phyloP scores from a whole-genome alignment of 2,329 filamentous ascomycete genomes.

The Ophiosphaerella korrae region DNA sequence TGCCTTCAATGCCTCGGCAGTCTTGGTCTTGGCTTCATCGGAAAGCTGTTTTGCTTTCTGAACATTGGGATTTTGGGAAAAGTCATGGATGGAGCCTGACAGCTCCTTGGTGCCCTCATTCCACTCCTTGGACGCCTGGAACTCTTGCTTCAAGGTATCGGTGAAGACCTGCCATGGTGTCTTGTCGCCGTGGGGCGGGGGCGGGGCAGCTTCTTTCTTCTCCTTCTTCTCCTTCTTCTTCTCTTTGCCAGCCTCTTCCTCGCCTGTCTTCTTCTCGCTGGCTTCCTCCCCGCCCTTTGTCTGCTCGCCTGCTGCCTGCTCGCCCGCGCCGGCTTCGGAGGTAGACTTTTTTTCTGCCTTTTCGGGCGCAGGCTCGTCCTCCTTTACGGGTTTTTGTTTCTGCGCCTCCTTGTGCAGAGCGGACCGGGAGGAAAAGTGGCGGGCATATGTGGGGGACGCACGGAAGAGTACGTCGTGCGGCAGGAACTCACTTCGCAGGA shows the following conservation, averaged over 20 bases:
- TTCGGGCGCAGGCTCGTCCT: slow-evolving; percentile 35
- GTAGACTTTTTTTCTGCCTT: slow-evolving; percentile 49
- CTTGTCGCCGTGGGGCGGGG: slow-evolving; percentile 97
- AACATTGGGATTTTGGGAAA: slow-evolving; percentile 90
- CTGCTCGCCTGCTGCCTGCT: slow-evolving; percentile 44
- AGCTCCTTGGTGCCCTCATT: slow-evolving; percentile 98
- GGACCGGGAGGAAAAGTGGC: slow-evolving; percentile 52
- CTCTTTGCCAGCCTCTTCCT: slow-evolving; percentile 55
- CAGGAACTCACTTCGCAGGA: slow-evolving; percentile 52
- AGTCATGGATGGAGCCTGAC: slow-evolving; percentile 84
- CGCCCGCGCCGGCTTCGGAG: slow-evolving; percentile 37
- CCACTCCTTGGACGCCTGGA: slow-evolving; percentile 98
- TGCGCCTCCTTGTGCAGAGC: slow-evolving; percentile 41
- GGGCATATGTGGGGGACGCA: slow-evolving; percentile 50
- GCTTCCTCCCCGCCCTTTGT: slow-evolving; percentile 52
- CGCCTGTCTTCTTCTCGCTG: slow-evolving; percentile 48
- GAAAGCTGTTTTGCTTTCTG: slow-evolving; percentile 83
- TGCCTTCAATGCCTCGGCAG: slow-evolving; percentile 78
- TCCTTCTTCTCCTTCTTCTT: slow-evolving; percentile 60
- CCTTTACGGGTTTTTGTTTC: slow-evolving; percentile 41
- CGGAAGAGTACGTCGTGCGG: slow-evolving; percentile 47
- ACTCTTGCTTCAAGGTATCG: slow-evolving; percentile 91
- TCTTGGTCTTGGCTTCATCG: slow-evolving; percentile 78
- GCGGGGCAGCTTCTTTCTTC: slow-evolving; percentile 73
- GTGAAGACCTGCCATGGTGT: slow-evolving; percentile 98